These are phyloP conservation scores for Candida neerlandica DNA, from an alignment of 1,139 yeast genomes.

Conservation along the genomic window DNA sequence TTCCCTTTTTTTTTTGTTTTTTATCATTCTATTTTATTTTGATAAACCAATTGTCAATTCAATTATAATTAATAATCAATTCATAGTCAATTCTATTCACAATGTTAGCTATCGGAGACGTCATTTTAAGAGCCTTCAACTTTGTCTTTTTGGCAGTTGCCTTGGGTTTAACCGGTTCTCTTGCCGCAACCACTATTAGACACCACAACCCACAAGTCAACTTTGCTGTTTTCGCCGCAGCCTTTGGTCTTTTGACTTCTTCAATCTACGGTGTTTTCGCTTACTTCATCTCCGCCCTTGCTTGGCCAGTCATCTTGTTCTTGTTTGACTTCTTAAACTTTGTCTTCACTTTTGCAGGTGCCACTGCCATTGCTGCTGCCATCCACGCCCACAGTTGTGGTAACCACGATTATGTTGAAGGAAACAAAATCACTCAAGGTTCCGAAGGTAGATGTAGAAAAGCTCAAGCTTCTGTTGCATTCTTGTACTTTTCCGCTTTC, in stretches of 20 bases:
- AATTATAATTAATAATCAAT: not conserved
- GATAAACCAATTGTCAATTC: not conserved
- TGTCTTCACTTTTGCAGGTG: constrained; percentile 92
- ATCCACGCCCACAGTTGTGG: constrained; percentile 84
- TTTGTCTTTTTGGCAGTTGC: constrained; percentile 74
- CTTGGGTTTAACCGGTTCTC: constrained; percentile 83
- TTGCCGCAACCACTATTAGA: constrained; percentile 65
- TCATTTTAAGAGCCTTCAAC: constrained; percentile 71
- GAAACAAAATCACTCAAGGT: constrained; percentile 75
- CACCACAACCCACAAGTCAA: constrained; percentile 79
- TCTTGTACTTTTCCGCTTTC: constrained; percentile 85
- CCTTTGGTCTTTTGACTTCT: constrained; percentile 81
- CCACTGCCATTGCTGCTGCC: constrained; percentile 90
- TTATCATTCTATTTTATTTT: not conserved
- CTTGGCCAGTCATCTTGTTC: constrained; percentile 82
- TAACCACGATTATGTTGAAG: constrained; percentile 62
- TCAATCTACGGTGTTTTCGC: constrained; percentile 80
- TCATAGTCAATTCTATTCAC: constrained; percentile 12
- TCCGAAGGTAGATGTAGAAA: constrained; percentile 84
- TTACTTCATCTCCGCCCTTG: constrained; percentile 73
- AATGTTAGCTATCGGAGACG: constrained; percentile 72
- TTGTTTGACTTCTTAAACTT: constrained; percentile 81
- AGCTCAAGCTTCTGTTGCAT: constrained; percentile 90
- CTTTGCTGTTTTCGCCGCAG: constrained; percentile 83
- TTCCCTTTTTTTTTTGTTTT: not conserved